Conservation (phyloP, 495 filamentous ascomycete species). For the Poronia punctata region DNA sequence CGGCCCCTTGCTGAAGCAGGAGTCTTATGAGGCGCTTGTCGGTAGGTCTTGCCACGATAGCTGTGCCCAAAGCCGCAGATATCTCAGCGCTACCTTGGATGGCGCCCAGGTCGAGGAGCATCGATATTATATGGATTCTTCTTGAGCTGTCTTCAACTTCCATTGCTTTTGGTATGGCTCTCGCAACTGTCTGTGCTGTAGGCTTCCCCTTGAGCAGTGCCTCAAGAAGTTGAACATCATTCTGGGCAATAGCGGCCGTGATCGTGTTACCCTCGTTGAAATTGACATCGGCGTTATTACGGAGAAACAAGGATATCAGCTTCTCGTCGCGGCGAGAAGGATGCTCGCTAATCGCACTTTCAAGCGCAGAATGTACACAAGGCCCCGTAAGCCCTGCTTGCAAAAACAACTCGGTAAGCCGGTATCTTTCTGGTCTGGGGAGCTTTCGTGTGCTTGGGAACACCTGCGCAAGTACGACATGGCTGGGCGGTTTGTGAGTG, state of each 20-base stretch:
- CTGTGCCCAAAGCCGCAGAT: conserved; percentile 28
- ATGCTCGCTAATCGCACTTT: conserved; percentile 36
- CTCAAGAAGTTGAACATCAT: conserved; percentile 31
- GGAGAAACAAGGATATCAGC: conserved; percentile 36
- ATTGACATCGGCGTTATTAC: conserved; percentile 37
- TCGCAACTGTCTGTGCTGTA: conserved; percentile 28
- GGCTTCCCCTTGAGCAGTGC: conserved; percentile 32
- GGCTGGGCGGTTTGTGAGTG: conserved; percentile 27
- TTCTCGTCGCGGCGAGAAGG: conserved; percentile 34
- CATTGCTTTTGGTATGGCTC: conserved; percentile 33
- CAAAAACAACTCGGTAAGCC: conserved; percentile 34
- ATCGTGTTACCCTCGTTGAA: conserved; percentile 38
- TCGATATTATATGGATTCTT: conserved; percentile 32
- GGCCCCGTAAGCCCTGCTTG: conserved; percentile 29
- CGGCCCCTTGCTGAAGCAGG: conserved; percentile 34
- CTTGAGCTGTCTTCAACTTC: conserved; percentile 17
- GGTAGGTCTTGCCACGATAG: conserved; percentile 24
- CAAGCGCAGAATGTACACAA: conserved; percentile 30
- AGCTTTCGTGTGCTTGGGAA: conserved; percentile 32
- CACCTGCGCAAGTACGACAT: conserved; percentile 29
- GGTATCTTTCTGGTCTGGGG: conserved; percentile 26
- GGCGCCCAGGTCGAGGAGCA: conserved; percentile 33
- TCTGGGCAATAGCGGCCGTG: conserved; percentile 31
- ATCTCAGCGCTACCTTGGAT: conserved; percentile 25
- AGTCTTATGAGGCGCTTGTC: conserved; percentile 32